Conservation (phyloP, 441 rosid species). For the Adansonia grandidieri region DNA sequence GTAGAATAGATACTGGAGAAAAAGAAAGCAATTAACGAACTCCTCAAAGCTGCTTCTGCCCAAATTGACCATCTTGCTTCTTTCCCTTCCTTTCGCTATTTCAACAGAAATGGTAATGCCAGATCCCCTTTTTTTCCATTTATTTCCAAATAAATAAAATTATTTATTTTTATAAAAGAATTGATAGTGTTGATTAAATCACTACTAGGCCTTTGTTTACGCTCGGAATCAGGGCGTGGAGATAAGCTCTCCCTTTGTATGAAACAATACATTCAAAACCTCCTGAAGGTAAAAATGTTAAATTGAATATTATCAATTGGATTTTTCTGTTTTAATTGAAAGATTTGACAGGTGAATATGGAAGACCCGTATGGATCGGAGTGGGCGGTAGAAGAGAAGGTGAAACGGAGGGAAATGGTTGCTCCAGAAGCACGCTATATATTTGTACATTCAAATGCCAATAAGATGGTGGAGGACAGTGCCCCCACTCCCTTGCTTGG, state of each 20-base stretch:
- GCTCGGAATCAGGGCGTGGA: conserved; percentile 68
- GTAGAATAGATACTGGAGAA: conserved; percentile 58
- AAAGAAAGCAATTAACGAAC: conserved; percentile 58
- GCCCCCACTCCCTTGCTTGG: conserved; percentile 52
- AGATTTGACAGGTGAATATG: conserved; percentile 64
- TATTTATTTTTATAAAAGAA: not conserved
- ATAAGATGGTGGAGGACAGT: conserved; percentile 24
- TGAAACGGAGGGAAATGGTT: conserved; percentile 79
- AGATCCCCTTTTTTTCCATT: not conserved
- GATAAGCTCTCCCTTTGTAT: conserved; percentile 56
- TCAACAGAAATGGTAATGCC: conserved; percentile 52
- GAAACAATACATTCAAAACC: conserved; percentile 58
- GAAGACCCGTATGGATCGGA: conserved; percentile 66
- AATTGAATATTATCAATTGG: not conserved
- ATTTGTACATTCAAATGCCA: conserved; percentile 43
- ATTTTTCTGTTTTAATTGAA: not conserved
- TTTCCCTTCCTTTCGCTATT: conserved; percentile 59
- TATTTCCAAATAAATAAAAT: not conserved
- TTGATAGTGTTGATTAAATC: not conserved
- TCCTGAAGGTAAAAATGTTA: conserved; percentile 57
- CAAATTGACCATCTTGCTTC: conserved; percentile 60
- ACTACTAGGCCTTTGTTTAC: conserved; percentile 58
- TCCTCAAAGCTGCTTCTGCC: conserved; percentile 65
- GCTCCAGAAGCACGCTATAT: conserved; percentile 74
- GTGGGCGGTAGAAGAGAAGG: conserved; percentile 78